Percentiles rank a stretch among this genome's conserved stretches.
phyloP scores from a whole-genome alignment of 2,329 filamentous ascomycete genomes.

The Alternaria gaisen region DNA sequence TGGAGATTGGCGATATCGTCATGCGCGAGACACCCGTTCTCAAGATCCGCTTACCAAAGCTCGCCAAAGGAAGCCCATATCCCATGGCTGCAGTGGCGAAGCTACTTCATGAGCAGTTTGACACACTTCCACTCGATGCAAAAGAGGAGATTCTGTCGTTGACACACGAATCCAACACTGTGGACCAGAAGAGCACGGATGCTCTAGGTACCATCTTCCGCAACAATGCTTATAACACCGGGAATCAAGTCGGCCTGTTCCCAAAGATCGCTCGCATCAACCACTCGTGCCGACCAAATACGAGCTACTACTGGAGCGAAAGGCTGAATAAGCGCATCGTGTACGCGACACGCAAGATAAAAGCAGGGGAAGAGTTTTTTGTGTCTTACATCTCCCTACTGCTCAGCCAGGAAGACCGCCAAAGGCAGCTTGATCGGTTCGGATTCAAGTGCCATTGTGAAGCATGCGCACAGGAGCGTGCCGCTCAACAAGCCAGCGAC shows the following conservation, averaged over 20 bases:
- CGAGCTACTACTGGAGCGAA: conserved; percentile 51
- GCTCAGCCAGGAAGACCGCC: conserved; percentile 37
- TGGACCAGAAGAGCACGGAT: conserved; percentile 31
- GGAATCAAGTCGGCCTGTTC: conserved; percentile 42
- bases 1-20: conserved; percentile 52
- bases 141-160: conserved; percentile 42
- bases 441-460: conserved; percentile 50
- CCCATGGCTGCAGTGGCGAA: conserved; percentile 33
- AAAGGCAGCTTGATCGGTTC: conserved; percentile 45
- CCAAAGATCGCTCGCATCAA: conserved; percentile 50
- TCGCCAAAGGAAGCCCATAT: conserved; percentile 39
- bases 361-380: conserved; percentile 52
- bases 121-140: conserved; percentile 25
- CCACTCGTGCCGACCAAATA: conserved; percentile 49
- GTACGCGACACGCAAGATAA: conserved; percentile 49
- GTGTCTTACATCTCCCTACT: conserved; percentile 52
- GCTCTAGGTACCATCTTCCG: conserved; percentile 43
- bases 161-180: conserved; percentile 31
- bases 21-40: conserved; percentile 54
- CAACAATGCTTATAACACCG: conserved; percentile 50
- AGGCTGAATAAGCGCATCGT: conserved; percentile 42
- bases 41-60: conserved; percentile 38
- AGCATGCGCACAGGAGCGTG: conserved; percentile 44
- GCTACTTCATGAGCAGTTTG: conserved; percentile 37
- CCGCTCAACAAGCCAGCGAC: conserved; percentile 35